Base-by-base conservation (phyloP, 768 basidiomycete genomes). In the Brasilioporus rufonigricans region DNA sequence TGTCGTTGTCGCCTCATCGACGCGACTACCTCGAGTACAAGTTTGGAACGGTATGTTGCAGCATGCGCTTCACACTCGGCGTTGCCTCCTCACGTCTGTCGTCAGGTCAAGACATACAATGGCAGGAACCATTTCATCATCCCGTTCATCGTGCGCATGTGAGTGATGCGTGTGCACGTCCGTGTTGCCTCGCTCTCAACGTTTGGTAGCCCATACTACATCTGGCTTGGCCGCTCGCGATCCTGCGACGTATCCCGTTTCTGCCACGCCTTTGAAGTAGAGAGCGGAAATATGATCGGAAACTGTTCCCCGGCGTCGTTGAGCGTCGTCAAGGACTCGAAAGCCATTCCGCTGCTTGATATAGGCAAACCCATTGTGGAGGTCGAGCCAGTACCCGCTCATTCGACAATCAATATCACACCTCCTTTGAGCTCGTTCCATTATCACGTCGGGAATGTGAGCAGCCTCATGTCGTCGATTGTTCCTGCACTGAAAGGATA, bases 21-120 rank as follows among this genome's bases (percentile, higher is more conserved):
- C 77, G 86, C 19, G 82, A 85, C 49, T 91, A 90, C 67, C 77
- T 91, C 32, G 89, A 91, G 67, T 87, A 89, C 69, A 82, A 81
- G 53, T 89, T 89, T 70, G 87, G 87, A 38, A 89, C 88, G 26
- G 81, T 86, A 43, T 48, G 76, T 72, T 19, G 18, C 21, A 14
- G 12, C 36, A 61, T n/a, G 51, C 16, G 29, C 48, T 12, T 16
- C 39, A 11, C 4, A 10, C 32, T 39, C 12, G 4, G 9, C 13
- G 13, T 18, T n/a, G n/a, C 3, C 11, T 39, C 21, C 50, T 59
- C 21, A 55, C 38, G 4, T 21, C 13, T 16, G 2, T 32, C 27
- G 19, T 23, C 43, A 80, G 78, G 72, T 82, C 61, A 89, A 87
- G 66, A 79, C 76, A 32, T 86, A 82, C 73, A 91, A 90, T 61